Conservation (phyloP, 148 eudicot genomes). For the Tetragonia tetragonoides region DNA sequence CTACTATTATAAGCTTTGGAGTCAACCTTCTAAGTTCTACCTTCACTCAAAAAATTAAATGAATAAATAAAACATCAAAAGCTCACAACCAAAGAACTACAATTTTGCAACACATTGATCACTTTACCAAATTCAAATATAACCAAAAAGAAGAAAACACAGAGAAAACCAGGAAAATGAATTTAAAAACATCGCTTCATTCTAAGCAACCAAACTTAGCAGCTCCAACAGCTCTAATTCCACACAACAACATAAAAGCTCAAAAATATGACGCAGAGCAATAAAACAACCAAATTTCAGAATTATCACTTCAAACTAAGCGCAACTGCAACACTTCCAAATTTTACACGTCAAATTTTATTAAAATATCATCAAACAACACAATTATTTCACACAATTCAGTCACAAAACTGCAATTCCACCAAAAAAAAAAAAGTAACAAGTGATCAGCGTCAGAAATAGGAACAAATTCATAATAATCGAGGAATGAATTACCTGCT, state of each 20-base stretch:
- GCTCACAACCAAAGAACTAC: neutral
- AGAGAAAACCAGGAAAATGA: too few relatives aligned
- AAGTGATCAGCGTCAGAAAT: neutral
- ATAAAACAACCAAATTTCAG: neutral
- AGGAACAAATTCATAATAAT: neutral
- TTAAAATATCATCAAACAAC: neutral
- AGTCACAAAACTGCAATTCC: neutral
- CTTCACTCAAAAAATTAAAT: neutral
- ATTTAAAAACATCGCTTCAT: neutral
- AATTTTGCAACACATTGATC: neutral
- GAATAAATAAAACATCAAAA: neutral
- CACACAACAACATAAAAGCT: neutral
- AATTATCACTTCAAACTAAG: neutral
- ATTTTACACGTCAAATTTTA: too few relatives aligned
- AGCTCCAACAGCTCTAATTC: neutral
- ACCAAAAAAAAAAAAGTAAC: too few relatives aligned
- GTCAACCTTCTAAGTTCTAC: too few relatives aligned
- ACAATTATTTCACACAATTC: too few relatives aligned
- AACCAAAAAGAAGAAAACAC: neutral
- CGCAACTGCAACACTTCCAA: neutral
- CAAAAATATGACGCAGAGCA: neutral
- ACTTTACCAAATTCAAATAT: neutral
- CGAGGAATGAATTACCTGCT: conserved; percentile 26
- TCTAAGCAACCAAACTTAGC: neutral
- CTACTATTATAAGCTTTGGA: neutral